Evolutionary conservation across 371 early-diverging fungal genomes (phyloP).

Genomic region (Circinella minor): DNA sequence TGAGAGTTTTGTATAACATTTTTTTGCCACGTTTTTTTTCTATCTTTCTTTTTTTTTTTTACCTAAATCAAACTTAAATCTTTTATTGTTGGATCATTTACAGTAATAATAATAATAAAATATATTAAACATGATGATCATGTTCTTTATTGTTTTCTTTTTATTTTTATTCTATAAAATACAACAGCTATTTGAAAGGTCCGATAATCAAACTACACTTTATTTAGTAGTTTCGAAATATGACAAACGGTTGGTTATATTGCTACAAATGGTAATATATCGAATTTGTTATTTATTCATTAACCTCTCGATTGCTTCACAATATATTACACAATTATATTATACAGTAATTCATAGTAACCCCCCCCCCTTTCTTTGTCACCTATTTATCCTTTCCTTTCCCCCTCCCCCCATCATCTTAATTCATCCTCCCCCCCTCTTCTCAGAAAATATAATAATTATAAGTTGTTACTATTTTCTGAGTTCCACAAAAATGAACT

Average conservation of each 20-base stretch:
- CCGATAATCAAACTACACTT: background rate
- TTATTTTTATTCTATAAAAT: no score
- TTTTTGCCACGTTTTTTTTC: constrained; percentile 6
- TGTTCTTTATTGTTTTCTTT: no score
- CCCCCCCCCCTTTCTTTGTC: background rate
- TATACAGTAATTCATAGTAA: background rate
- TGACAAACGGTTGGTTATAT: constrained; percentile 5
- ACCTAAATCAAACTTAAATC: background rate
- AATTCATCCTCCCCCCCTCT: no score
- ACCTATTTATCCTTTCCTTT: background rate
- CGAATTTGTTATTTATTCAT: background rate
- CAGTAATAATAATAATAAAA: background rate
- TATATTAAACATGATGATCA: background rate
- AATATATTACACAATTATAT: background rate
- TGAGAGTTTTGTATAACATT: constrained; percentile 19
- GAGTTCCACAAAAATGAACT: constrained; percentile 6
- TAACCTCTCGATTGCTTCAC: background rate
- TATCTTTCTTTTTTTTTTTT: background rate
- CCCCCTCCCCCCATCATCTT: background rate
- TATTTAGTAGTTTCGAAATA: background rate
- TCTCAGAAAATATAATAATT: constrained; percentile 1
- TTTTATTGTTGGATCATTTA: no score
- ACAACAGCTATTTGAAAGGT: background rate
- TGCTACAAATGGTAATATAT: constrained; percentile 13
- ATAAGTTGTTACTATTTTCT: background rate